Evolutionary conservation across 768 basidiomycete species (phyloP), one percentile per base, ranked within the genome.

Genomic region (Sporobolomyces pararoseus): DNA sequence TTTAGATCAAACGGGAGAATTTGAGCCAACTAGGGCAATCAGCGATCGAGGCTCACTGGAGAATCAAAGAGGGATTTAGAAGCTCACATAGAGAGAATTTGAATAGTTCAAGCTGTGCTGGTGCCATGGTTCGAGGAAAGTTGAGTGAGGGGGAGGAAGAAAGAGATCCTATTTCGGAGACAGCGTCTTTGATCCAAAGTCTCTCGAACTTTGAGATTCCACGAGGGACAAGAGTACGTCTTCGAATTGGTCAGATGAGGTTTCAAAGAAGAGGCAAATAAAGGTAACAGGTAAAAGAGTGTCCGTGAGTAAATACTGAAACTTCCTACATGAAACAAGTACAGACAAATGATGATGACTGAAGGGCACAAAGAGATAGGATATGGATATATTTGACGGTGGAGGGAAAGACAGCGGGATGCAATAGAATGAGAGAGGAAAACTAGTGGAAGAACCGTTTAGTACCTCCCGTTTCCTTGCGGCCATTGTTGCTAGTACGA

Each of bases 41-140:
- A 57, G 59, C 32, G 39, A 54, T 55, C 42, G 44, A 31, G 46
- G 42, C n/a, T 7, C 31, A 10, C 27, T 42, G 23, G 51, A 29
- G 51, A 14, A 25, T 44, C 53, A 23, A n/a, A 23, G 46, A 10
- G n/a, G 31, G n/a, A 23, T 27, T 29, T n/a, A 16, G 37, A 12
- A 31, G 50, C 86, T 86, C 9, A 74, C 73, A 74, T 61, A 74
- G 65, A 32, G 62, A 35, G 75, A 93, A 93, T 81, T 91, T 92
- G 86, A 92, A 90, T 23, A 92, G 84, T 79, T 93, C 91, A 63
- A 93, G 86, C 78, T 89, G 89, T 42, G 89, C 86, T 16, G 89
- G 87, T 3, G 83, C 88, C 88, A 89, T 85, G n/a, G n/a, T 39
- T 21, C 16, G 7, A 23, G 21, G 46, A 32, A n/a, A n/a, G 53